A percentile compares a stretch with the other conserved stretches of the same genome.
Evolutionary conservation across 78 protist species (phyloP).

Genomic region (Chrysochromulina tobinii): DNA sequence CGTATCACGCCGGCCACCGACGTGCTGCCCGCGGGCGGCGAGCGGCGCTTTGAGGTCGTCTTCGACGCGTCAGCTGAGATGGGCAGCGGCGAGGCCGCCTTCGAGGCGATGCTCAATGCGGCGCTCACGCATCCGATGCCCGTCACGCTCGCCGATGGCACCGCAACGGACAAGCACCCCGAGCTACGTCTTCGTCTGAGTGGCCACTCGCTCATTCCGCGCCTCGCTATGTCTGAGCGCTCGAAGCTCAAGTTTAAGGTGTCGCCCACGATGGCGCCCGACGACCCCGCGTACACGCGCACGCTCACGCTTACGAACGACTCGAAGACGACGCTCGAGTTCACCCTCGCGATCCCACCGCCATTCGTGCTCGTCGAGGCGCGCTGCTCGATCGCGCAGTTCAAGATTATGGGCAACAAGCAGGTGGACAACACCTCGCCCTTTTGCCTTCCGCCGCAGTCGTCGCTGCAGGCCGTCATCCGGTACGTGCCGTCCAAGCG

Average conservation of each 20-base stretch:
- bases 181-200: not conserved
- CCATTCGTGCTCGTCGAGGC: not conserved
- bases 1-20: not conserved
- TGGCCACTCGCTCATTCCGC: not conserved
- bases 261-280: not conserved
- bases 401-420: not conserved
- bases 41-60: not conserved
- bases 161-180: not conserved
- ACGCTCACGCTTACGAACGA: not conserved
- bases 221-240: not conserved
- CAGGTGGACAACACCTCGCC: not conserved
- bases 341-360: not conserved
- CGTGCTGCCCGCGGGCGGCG: not conserved
- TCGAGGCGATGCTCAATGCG: not conserved
- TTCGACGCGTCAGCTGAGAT: not conserved
- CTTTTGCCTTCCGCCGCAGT: not conserved
- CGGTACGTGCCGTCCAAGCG: not conserved
- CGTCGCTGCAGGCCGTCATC: not conserved
- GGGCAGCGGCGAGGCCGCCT: not conserved
- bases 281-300: not conserved
- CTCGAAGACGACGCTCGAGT: not conserved
- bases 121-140: not conserved
- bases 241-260: not conserved
- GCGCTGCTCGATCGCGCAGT: not conserved
- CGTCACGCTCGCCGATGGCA: not conserved